These are phyloP conservation scores for Hyphopichia fennica DNA, from an alignment of 1,139 yeast species.

Conservation along the genomic window DNA sequence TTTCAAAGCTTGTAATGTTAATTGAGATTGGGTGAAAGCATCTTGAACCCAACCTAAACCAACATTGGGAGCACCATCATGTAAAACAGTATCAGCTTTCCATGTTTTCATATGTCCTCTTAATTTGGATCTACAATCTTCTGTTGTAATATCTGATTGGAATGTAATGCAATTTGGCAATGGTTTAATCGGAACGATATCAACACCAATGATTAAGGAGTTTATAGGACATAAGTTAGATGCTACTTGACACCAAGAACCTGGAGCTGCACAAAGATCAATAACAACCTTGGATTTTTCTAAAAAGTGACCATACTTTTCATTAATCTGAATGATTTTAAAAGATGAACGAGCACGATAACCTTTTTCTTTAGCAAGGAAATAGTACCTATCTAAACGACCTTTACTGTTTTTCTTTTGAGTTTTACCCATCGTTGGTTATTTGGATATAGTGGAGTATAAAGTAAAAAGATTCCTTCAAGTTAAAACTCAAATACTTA, in stretches of 20 bases:
- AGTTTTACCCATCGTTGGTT: conserved; percentile 70
- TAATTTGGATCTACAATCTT: conserved; percentile 90
- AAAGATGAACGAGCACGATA: conserved; percentile 99
- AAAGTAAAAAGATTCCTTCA: neutral
- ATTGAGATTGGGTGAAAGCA: conserved; percentile 96
- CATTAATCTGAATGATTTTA: conserved; percentile 91
- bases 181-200: conserved; percentile 94
- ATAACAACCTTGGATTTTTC: conserved; percentile 97
- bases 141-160: conserved; percentile 96
- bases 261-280: conserved; percentile 99
- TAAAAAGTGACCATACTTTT: conserved; percentile 91
- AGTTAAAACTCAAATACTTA: neutral
- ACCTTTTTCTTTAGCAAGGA: conserved; percentile 95
- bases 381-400: conserved; percentile 97
- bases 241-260: conserved; percentile 99
- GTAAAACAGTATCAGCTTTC: conserved; percentile 97
- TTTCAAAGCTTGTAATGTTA: conserved; percentile 88
- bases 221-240: conserved; percentile 88
- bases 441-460: neutral
- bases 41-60: conserved; percentile 99
- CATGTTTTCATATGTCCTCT: conserved; percentile 97
- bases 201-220: conserved; percentile 94
- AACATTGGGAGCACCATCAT: conserved; percentile 99
- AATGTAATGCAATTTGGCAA: conserved; percentile 92
- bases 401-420: conserved; percentile 98